Evolutionary conservation across 75 land plant genomes (phyloP).

Genomic region (Chamaecyparis obtusa): DNA sequence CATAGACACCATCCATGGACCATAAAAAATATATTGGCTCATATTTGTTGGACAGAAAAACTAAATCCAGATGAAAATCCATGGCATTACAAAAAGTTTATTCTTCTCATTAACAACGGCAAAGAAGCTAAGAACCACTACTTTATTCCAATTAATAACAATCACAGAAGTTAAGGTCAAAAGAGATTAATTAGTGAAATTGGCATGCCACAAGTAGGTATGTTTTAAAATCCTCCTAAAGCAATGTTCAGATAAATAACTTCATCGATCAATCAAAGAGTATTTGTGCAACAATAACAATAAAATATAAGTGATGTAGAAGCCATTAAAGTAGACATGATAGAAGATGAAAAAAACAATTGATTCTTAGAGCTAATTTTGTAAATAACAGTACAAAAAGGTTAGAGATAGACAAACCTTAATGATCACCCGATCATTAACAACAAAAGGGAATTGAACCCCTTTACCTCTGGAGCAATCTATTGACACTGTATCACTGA

Average conservation of each 20-base stretch:
- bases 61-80: not conserved
- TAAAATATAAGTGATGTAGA: not conserved
- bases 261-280: not conserved
- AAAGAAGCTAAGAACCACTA: not conserved
- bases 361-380: not conserved
- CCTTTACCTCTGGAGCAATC: constrained; percentile 69
- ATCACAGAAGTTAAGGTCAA: not conserved
- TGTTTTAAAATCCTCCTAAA: not conserved
- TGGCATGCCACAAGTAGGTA: not conserved
- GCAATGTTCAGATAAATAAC: no score
- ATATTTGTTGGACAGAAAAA: not conserved
- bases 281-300: not conserved
- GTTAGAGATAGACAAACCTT: constrained; percentile 42
- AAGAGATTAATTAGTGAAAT: not conserved
- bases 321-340: not conserved
- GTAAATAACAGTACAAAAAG: not conserved
- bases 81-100: not conserved
- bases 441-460: constrained; percentile 92
- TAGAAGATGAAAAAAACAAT: not conserved
- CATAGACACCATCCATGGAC: not conserved
- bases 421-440: constrained; percentile 85
- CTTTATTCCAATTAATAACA: not conserved
- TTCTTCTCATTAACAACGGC: no score
- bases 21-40: not conserved
- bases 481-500: constrained; percentile 37